Base-by-base conservation (phyloP, 164 flowering plant species). In the Liquidambar formosana region DNA sequence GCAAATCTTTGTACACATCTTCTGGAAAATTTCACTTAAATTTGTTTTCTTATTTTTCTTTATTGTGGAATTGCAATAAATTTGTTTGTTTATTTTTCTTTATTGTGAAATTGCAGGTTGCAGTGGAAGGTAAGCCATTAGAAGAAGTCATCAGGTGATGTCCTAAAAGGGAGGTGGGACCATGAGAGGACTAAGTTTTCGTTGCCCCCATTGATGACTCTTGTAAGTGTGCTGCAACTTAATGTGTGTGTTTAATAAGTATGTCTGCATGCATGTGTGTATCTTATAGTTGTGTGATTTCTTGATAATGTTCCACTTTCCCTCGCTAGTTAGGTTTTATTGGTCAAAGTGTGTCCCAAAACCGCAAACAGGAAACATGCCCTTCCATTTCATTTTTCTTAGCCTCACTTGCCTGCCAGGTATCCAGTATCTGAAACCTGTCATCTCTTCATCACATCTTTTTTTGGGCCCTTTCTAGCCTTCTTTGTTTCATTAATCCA, bases 181-280 rank as follows among this genome's bases (percentile, higher is more conserved):
- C 98, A 96, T 67, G 91, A 93, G 84, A 90, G 85, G 75, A 83
- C 88, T 13, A 75, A 81, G 63, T 96, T 93, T 72, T 84, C 89
- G 21, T 78, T 96, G 79, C 99, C 99, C 57, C 99, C 99, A 45
- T 71, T 89, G 69, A 93, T 95, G 99, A 86, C 82, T 53, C 90
- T 95, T 65, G 99, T 95, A 80, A 82, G 94, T 77, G 66, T 57
- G n/a, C 49, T 10, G 8, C 27, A 53, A 3, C 51, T 45, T 21
- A 33, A 8, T 13, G 33, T 26, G 10, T 19, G 28, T 22, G 10
- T n/a, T 26, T 49, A 33, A 33, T 33, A 33, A 33, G 41, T 6
- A 33, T 33, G 41, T 33, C 4, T 6, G 6, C 2, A 0, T 9
- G 9, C 45, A 44, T 57, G 54, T 26, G 5, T 28, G 44, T 13